phyloP scores from a whole-genome alignment of 2,329 filamentous ascomycete genomes.

The Arachnopeziza araneosa region DNA sequence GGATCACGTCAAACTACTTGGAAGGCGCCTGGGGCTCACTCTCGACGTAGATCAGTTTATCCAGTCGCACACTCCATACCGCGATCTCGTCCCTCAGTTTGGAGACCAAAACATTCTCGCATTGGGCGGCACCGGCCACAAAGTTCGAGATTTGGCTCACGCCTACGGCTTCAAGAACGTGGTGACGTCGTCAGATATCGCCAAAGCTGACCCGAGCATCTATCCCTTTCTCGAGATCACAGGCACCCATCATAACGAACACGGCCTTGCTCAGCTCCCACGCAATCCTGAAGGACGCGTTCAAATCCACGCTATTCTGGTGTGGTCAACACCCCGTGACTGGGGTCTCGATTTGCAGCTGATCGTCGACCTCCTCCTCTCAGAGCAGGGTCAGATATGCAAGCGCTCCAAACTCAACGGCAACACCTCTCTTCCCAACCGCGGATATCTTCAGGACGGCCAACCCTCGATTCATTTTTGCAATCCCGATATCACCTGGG shows the following conservation, averaged over 20 bases:
- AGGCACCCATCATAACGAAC: constrained; percentile 46
- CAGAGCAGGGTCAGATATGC: constrained; percentile 59
- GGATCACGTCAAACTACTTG: constrained; percentile 59
- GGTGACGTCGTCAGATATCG: constrained; percentile 67
- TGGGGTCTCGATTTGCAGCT: constrained; percentile 73
- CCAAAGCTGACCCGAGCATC: constrained; percentile 63
- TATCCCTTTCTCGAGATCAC: constrained; percentile 62
- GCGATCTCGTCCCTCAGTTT: constrained; percentile 52
- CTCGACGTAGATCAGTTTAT: constrained; percentile 71
- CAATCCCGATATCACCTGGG: constrained; percentile 60
- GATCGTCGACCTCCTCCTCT: constrained; percentile 66
- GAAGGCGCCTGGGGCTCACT: constrained; percentile 58
- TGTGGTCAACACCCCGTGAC: constrained; percentile 69
- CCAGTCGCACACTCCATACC: constrained; percentile 73
- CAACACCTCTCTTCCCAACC: constrained; percentile 54
- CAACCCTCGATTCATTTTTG: constrained; percentile 57
- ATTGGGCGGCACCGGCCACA: constrained; percentile 69
- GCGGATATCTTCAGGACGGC: neutral
- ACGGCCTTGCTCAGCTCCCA: constrained; percentile 61
- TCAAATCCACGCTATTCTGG: constrained; percentile 69
- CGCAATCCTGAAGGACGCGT: constrained; percentile 62
- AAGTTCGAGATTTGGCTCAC: constrained; percentile 67
- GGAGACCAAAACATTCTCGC: constrained; percentile 41
- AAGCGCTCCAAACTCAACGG: constrained; percentile 62
- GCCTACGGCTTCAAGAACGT: constrained; percentile 70